These are phyloP conservation scores for Apiospora koreana DNA, from an alignment of 2,329 filamentous ascomycete genomes.

Conservation along the genomic window DNA sequence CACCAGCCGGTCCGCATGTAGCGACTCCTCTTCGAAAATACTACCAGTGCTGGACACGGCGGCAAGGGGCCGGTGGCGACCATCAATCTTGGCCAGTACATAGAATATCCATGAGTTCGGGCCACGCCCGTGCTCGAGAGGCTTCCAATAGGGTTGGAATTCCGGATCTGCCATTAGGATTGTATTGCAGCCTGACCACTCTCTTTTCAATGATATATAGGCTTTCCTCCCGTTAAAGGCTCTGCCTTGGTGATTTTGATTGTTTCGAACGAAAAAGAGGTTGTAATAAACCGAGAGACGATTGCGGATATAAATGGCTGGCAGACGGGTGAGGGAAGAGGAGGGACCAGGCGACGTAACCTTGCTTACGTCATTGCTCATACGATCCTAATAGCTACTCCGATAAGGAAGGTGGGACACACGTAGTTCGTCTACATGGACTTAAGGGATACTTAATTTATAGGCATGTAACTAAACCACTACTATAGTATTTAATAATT, in stretches of 20 bases:
- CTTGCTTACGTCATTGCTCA: background rate
- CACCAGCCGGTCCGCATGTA: constrained; percentile 20
- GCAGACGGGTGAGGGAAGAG: background rate
- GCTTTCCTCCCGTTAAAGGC: background rate
- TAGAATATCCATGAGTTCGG: constrained; percentile 23
- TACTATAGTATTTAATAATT: too few relatives aligned
- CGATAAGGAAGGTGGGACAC: too few relatives aligned
- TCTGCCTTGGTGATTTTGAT: background rate
- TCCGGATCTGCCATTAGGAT: background rate
- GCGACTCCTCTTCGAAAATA: constrained; percentile 3
- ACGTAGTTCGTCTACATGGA: too few relatives aligned
- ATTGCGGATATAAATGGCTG: background rate
- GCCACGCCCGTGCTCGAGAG: constrained; percentile 3
- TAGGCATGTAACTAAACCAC: too few relatives aligned
- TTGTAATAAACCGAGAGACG: background rate
- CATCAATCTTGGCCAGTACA: constrained; percentile 17
- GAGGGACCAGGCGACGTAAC: background rate
- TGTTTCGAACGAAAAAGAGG: background rate
- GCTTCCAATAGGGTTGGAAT: constrained; percentile 20
- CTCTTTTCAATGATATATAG: background rate
- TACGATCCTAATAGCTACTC: background rate
- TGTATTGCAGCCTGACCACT: background rate
- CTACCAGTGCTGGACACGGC: constrained; percentile 18
- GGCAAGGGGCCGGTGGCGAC: constrained; percentile 18
- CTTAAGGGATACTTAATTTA: too few relatives aligned